Evolutionary conservation across 2,329 filamentous ascomycete species (phyloP).

Genomic region (Ilyonectria sp.): DNA sequence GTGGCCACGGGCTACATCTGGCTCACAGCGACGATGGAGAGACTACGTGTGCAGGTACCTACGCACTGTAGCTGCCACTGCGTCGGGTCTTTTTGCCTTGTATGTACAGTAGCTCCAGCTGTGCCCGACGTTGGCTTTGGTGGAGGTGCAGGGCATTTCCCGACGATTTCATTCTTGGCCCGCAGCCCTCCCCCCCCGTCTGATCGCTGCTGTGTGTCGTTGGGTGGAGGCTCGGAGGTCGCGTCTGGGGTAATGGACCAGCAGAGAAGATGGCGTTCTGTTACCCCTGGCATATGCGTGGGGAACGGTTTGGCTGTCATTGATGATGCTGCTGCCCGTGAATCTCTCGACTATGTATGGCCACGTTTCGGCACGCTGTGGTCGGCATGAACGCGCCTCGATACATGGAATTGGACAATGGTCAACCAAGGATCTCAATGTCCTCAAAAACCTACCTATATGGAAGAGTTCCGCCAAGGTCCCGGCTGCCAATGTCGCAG

Average conservation of each 20-base stretch:
- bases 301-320: constrained; percentile 15
- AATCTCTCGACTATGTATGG: background rate
- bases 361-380: background rate
- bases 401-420: background rate
- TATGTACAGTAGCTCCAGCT: background rate
- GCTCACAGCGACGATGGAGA: background rate
- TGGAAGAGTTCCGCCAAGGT: background rate
- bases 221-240: constrained; percentile 26
- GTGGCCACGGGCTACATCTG: background rate
- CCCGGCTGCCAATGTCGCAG: background rate
- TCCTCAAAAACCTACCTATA: background rate
- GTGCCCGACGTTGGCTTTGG: constrained; percentile 1
- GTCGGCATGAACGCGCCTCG: background rate
- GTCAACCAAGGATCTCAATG: background rate
- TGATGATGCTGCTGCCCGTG: background rate
- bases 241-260: constrained; percentile 29
- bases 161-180: background rate
- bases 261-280: constrained; percentile 21
- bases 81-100: background rate
- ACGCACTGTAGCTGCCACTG: background rate
- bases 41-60: background rate
- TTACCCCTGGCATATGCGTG: constrained; percentile 26
- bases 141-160: constrained; percentile 9
- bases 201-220: constrained; percentile 17
- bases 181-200: constrained; percentile 6